Conservation (phyloP, 1,139 yeast genomes). For the Nematodospora anomalae region DNA sequence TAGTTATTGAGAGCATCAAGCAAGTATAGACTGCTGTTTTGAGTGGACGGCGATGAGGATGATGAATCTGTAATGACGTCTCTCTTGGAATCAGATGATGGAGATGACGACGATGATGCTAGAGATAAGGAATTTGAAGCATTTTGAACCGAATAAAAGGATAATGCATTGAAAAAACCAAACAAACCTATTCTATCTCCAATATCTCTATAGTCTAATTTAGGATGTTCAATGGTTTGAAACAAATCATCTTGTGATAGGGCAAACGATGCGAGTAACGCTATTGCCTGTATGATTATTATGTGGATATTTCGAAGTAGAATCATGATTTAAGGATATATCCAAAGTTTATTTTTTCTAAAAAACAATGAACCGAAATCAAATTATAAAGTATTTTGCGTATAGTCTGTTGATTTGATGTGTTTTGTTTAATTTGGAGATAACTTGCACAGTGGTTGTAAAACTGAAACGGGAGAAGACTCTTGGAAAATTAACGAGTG, state of each 20-base stretch:
- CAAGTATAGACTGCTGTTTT: constrained; percentile 25
- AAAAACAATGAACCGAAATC: no score
- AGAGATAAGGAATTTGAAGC: constrained; percentile 32
- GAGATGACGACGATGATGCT: constrained; percentile 19
- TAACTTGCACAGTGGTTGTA: no score
- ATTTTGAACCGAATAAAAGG: constrained; percentile 57
- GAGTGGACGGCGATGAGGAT: constrained; percentile 12
- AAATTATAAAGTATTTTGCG: no score
- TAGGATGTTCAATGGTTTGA: constrained; percentile 26
- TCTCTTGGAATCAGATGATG: constrained; percentile 6
- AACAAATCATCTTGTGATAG: constrained; percentile 9
- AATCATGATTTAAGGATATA: background rate
- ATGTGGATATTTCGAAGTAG: background rate
- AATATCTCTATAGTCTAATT: constrained; percentile 28
- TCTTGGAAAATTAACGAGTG: no score
- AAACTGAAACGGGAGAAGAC: no score
- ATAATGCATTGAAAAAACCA: constrained; percentile 64
- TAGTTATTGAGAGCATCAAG: constrained; percentile 31
- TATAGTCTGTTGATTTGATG: no score
- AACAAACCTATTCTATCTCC: constrained; percentile 56
- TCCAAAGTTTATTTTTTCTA: no score
- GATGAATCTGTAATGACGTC: constrained; percentile 7
- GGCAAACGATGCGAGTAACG: background rate
- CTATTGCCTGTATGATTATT: background rate
- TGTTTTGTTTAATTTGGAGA: no score